phyloP scores from a whole-genome alignment of 225 moss, liverwort and hornwort species.

The Anthoceros angustus region DNA sequence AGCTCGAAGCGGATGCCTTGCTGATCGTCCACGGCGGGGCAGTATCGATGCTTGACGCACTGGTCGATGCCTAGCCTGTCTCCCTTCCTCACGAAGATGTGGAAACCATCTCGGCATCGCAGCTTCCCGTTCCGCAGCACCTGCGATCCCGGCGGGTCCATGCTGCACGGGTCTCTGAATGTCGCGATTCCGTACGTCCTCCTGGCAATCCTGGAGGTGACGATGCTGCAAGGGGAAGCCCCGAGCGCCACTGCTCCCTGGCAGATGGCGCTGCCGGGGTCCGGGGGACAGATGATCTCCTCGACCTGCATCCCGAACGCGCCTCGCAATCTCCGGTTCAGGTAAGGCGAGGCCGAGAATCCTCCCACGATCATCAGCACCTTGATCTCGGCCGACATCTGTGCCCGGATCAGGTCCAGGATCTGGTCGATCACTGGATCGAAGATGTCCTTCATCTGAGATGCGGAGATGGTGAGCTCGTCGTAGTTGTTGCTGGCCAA shows the following conservation, averaged over 20 bases:
- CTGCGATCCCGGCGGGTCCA: neutral
- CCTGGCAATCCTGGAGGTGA: neutral
- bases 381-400: slow-evolving; percentile 6
- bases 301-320: neutral
- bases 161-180: neutral
- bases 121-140: neutral
- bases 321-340: neutral
- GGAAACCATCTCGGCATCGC: neutral
- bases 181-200: neutral
- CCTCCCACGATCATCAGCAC: slow-evolving; percentile 19
- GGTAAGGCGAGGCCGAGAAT: slow-evolving; percentile 22
- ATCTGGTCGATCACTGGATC: slow-evolving; percentile 3
- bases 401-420: neutral
- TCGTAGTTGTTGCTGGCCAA: slow-evolving; percentile 11
- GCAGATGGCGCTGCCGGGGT: slow-evolving; percentile 1
- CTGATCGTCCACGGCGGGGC: neutral
- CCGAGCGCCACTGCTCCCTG: neutral
- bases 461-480: neutral
- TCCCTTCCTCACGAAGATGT: neutral
- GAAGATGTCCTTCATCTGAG: neutral
- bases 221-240: neutral
- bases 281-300: neutral
- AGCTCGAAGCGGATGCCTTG: neutral
- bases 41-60: neutral
- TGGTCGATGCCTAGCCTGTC: neutral